Evolutionary conservation across 2,329 filamentous ascomycete species (phyloP), one percentile per base, ranked within the genome.

Genomic region (Juglanconis sp.): DNA sequence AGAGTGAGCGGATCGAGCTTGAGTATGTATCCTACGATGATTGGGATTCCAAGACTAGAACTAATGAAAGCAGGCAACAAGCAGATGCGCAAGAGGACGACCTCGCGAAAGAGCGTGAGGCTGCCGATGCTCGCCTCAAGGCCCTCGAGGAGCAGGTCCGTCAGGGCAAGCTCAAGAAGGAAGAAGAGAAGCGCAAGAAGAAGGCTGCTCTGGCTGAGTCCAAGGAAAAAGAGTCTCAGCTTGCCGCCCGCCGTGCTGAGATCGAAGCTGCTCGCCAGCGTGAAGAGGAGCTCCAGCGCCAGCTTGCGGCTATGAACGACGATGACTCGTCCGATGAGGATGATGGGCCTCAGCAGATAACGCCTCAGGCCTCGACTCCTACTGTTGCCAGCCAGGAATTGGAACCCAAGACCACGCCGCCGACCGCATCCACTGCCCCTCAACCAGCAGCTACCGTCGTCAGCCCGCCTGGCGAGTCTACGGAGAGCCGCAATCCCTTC

Each of bases 91-190:
- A 94, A 72, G 92, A 96, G 73, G 86, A 90, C 34, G 92, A 96
- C 62, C 82, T 96, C 58, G 86, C 85, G 36, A 86, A 83, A 66
- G 92, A 97, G 75, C 89, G 89, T 57, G 86, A 92, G 68, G 92
- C 90, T 56, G 87, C 93, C 46, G 87, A 90, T 67, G 90, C 90
- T 64, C 91, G 93, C 54, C 83, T 98, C 31, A 91, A 87, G 71
- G 92, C 92, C 15, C 84, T 99, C 8, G 93, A 99, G 74, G 92
- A 98, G 72, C 92, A 97, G 74, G 92, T 98, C 56, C 88, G 88
- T 64, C 91, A 93, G 71, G 92, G 93, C 69, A 99, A 98, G 78
- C 78, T 98, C 56, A 94, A 92, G 81, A 98, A 96, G 76, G 90
- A 96, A 67, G 95, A 99, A 73, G 95, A 97, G 77, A 97, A 96